These are phyloP conservation scores for Ogataea philodendri DNA, from an alignment of 805 yeast genomes.

Conservation along the genomic window DNA sequence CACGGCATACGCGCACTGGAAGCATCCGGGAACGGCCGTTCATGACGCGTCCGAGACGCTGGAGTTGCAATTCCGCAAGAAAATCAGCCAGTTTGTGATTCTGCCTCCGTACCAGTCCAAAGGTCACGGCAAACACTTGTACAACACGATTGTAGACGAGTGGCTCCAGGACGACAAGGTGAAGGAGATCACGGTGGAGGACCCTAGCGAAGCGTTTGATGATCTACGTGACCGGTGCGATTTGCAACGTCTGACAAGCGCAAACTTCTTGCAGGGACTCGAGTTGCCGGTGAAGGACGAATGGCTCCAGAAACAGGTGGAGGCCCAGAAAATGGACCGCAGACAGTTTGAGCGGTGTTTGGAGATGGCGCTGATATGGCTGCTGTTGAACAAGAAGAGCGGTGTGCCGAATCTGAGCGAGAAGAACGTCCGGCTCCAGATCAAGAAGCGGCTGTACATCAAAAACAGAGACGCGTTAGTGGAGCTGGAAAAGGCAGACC, in stretches of 20 bases:
- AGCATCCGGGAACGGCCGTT: slow-evolving; percentile 52
- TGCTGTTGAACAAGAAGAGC: slow-evolving; percentile 28
- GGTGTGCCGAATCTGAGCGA: slow-evolving; percentile 25
- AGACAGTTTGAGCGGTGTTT: slow-evolving; percentile 75
- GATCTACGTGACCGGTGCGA: slow-evolving; percentile 86
- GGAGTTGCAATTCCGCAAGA: slow-evolving; percentile 48
- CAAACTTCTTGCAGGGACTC: slow-evolving; percentile 33
- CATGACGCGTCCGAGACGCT: slow-evolving; percentile 44
- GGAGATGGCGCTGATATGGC: slow-evolving; percentile 67
- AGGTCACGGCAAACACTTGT: slow-evolving; percentile 69
- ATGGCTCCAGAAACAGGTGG: slow-evolving; percentile 43
- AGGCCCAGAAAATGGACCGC: slow-evolving; percentile 57
- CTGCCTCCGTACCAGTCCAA: slow-evolving; percentile 80
- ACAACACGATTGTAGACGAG: slow-evolving; percentile 48
- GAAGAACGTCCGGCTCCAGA: slow-evolving; percentile 50
- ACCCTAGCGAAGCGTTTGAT: slow-evolving; percentile 91
- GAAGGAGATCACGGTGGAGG: slow-evolving; percentile 83
- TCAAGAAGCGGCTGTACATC: slow-evolving; percentile 71
- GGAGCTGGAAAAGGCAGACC: slow-evolving; percentile 61
- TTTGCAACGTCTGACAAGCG: slow-evolving; percentile 44
- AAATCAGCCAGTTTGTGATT: slow-evolving; percentile 83
- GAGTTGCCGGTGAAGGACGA: slow-evolving; percentile 26
- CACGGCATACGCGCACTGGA: slow-evolving; percentile 83
- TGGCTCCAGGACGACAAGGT: slow-evolving; percentile 58
- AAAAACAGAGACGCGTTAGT: slow-evolving; percentile 78